Percentiles rank a stretch among this genome's conserved stretches.
These are phyloP conservation scores for Wickerhamomyces pijperi DNA, from an alignment of 805 yeast genomes.

Conservation along the genomic window DNA sequence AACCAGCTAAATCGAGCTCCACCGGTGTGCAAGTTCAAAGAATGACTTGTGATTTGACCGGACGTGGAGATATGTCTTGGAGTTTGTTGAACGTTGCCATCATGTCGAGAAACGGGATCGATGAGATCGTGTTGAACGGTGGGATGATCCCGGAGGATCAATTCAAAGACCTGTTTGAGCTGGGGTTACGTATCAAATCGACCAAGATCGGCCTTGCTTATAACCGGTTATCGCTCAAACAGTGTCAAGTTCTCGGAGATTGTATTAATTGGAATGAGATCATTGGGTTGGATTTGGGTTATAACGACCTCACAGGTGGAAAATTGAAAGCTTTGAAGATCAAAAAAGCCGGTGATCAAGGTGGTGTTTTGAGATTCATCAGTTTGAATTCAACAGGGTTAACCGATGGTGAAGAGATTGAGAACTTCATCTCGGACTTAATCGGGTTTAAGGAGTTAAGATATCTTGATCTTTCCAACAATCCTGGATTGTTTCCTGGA, in stretches of 20 bases:
- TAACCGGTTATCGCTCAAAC: slow-evolving; percentile 50
- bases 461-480: slow-evolving; percentile 71
- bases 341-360: no score
- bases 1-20: slow-evolving; percentile 24
- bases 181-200: slow-evolving; percentile 50
- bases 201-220: slow-evolving; percentile 69
- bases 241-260: slow-evolving; percentile 43
- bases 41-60: slow-evolving; percentile 25
- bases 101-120: slow-evolving; percentile 65
- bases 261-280: slow-evolving; percentile 42
- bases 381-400: slow-evolving; percentile 55
- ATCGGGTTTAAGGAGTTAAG: slow-evolving; percentile 47
- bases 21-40: slow-evolving; percentile 20
- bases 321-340: no score
- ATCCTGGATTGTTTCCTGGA: slow-evolving; percentile 56
- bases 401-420: slow-evolving; percentile 19
- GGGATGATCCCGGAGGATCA: slow-evolving; percentile 53
- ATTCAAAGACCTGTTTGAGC: slow-evolving; percentile 46
- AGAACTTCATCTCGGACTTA: slow-evolving; percentile 32
- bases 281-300: slow-evolving; percentile 74
- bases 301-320: slow-evolving; percentile 57
- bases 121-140: slow-evolving; percentile 73
- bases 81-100: slow-evolving; percentile 64
- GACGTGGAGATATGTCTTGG: slow-evolving; percentile 78
- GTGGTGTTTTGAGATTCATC: slow-evolving; percentile 36